Percentiles rank a stretch among this genome's conserved stretches.
Conservation (phyloP, 176 grass and related monocot species). For the Urochloa ruziziensis region DNA sequence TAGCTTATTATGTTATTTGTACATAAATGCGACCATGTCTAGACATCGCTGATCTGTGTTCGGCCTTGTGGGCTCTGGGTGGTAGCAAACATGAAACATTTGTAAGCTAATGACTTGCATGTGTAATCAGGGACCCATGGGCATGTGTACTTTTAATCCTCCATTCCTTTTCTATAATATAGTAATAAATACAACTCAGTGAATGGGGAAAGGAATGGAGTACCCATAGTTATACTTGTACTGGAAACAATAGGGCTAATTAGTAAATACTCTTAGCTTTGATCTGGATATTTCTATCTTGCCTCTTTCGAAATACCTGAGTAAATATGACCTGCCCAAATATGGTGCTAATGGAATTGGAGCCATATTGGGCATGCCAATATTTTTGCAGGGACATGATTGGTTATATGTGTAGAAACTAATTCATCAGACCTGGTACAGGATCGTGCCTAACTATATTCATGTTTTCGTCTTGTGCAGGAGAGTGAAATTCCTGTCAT, state of each 20-base stretch:
- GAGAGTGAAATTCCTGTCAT: conserved; percentile 68
- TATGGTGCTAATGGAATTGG: not conserved
- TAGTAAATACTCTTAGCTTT: not conserved
- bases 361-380: not conserved
- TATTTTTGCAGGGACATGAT: not conserved
- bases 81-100: not conserved
- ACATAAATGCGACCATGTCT: not conserved
- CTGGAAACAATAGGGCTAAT: not conserved
- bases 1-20: not conserved
- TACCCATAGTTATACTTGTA: not conserved
- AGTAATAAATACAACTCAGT: not conserved
- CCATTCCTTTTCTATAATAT: not conserved
- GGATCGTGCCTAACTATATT: not conserved
- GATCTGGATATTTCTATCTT: not conserved
- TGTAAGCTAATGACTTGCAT: not conserved
- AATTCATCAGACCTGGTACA: not conserved
- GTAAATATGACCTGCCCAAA: not conserved
- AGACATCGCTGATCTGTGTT: not conserved
- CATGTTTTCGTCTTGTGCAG: conserved; percentile 33
- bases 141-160: not conserved
- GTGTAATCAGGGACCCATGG: not conserved
- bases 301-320: not conserved
- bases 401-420: not conserved
- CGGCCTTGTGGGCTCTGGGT: not conserved
- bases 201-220: not conserved